Conservation (phyloP, 768 basidiomycete species). For the Panus rudis region DNA sequence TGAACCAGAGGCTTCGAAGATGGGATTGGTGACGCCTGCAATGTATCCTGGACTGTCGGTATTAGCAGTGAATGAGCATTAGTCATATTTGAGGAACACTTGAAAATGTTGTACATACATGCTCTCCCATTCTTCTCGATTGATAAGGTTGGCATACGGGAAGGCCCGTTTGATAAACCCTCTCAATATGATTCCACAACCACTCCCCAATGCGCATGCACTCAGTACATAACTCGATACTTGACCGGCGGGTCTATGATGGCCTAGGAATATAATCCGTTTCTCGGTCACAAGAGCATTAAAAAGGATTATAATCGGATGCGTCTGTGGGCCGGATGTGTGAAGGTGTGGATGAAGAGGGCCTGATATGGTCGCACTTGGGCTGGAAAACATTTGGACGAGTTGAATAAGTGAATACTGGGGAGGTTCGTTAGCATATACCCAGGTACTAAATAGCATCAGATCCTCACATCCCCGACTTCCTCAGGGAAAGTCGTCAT, state of each 20-base stretch:
- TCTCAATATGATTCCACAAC: slow-evolving; percentile 75
- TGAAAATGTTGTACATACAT: slow-evolving; percentile 48
- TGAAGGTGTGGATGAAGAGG: slow-evolving; percentile 90
- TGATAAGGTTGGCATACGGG: slow-evolving; percentile 88
- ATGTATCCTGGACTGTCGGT: slow-evolving; percentile 76
- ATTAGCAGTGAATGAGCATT: neutral
- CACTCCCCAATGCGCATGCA: slow-evolving; percentile 89
- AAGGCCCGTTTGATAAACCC: slow-evolving; percentile 91
- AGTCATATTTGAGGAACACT: slow-evolving; percentile 3
- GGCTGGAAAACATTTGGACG: slow-evolving; percentile 72
- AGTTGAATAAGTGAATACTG: slow-evolving; percentile 92
- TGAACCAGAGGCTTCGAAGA: slow-evolving; percentile 77
- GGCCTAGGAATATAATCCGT: slow-evolving; percentile 92
- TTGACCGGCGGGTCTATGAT: slow-evolving; percentile 81
- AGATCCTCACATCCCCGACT: slow-evolving; percentile 63
- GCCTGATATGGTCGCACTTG: slow-evolving; percentile 53
- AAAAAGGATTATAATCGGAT: slow-evolving; percentile 91
- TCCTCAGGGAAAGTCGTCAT: slow-evolving; percentile 87
- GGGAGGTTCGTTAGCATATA: neutral
- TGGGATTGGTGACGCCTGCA: slow-evolving; percentile 95
- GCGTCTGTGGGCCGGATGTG: slow-evolving; percentile 83
- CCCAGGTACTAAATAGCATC: neutral
- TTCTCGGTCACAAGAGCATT: slow-evolving; percentile 95
- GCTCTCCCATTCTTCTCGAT: slow-evolving; percentile 84
- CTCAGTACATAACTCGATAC: slow-evolving; percentile 90